Base-by-base conservation (phyloP, 768 basidiomycete species). In the Boletus insuetus region DNA sequence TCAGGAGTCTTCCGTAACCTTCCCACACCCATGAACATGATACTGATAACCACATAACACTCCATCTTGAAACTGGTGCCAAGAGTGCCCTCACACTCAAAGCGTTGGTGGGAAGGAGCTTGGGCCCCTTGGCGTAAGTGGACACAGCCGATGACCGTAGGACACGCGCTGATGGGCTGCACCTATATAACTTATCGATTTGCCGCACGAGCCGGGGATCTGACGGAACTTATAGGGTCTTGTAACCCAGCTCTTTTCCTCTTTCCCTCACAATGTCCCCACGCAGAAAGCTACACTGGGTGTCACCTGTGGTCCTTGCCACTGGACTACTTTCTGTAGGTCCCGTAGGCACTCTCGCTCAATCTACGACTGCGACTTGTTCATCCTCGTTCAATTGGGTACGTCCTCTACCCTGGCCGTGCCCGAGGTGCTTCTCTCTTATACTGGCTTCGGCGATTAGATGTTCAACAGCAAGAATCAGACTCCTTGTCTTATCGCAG, bases 401-500 rank as follows among this genome's bases (percentile, higher is more conserved):
- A 48, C 12, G 70, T 52, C 12, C 20, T 22, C 32, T 19, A 11
- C 34, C 22, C 31, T 13, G 16, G 12, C 4, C 24, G 29, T 39
- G 8, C 2, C 38, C 4, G 5, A 6, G 20, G 3, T 19, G n/a
- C 35, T n/a, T 46, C 39, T 9, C 38, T 24, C 22, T 53, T 13
- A 39, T 56, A 14, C 13, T 40, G 17, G 17, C 41, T 53, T 44
- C 26, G 7, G 38, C 37, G 49, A 31, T 12, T 22, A 70, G 69
- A 69, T 73, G 69, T 13, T 46, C 46, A 83, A 83, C 53, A 79
- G 78, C 22, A 71, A 73, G 47, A 65, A 66, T 42, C 75, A 82
- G 55, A 78, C 66, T n/a, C 79, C 81, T 20, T 82, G 81, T 58
- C 44, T 73, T 16, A 65, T 82, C 20, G 68, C 79, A 14, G 74